Evolutionary conservation across 1,284 basidiomycete species (phyloP), one percentile per base, ranked within the genome.

Genomic region (Ustilago tritici): DNA sequence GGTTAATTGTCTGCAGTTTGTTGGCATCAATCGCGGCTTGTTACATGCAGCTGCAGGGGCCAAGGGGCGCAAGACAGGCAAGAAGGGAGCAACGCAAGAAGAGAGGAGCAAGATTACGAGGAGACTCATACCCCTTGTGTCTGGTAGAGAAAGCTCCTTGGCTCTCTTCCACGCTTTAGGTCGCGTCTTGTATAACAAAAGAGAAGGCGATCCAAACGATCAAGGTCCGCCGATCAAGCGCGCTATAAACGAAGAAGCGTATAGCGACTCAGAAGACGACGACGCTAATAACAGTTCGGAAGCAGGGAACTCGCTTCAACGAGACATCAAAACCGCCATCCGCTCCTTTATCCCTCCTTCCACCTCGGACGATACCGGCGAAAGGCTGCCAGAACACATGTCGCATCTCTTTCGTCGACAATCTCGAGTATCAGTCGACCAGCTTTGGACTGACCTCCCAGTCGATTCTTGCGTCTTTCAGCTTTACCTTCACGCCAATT

Each of bases 151-250:
- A 81, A 92, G 94, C 79, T 93, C 92, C 63, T 88, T 99, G 10
- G 91, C 91, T 3, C 88, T 99, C 46, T 99, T 98, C 82, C 97
- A 98, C 87, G 88, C 98, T 8, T 88, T 99, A 41, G 97, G 96
- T 7, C 96, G 93, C 87, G 90, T 98, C 2, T 87, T 99, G 57
- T 99, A 96, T 86, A 98, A 97, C 87, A 99, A 98, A 87, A 91
- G 96, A 94, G 66, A 67, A 90, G 79, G 75, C 17, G 81, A 82
- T 63, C 64, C 61, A 4, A 76, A 71, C 19, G 71, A 79, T 53
- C 65, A 80, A 19, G 57, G 40, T 14, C 36, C 64, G 8, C 23
- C 15, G 31, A 12, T 11, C 23, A 28, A 23, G 5, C 17, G 9
- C 17, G 28, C 9, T 34, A 11, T 15, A 9, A 35, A 34, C 19